Conservation (phyloP, 129 eudicot genomes). For the Scalesia atractyloides region DNA sequence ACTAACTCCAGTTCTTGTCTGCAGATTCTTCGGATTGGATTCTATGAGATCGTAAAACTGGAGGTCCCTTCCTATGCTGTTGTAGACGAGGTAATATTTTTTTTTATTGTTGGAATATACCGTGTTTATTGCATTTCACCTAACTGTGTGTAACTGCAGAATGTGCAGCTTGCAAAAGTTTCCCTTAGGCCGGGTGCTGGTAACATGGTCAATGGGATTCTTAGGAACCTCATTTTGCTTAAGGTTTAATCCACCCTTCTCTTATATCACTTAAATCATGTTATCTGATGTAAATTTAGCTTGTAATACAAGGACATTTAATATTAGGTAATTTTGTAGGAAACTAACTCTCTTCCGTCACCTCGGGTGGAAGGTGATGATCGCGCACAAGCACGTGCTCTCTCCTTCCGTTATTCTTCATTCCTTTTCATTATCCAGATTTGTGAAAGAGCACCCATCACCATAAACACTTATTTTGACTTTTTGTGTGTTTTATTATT, state of each 20-base stretch:
- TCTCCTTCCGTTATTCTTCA: slow-evolving; percentile 79
- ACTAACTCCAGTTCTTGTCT: slow-evolving; percentile 19
- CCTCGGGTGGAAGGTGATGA: slow-evolving; percentile 83
- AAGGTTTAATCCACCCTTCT: slow-evolving; percentile 62
- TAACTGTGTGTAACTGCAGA: slow-evolving; percentile 50
- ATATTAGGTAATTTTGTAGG: slow-evolving; percentile 46
- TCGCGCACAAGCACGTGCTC: slow-evolving; percentile 90
- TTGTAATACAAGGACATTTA: background rate
- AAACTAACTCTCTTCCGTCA: slow-evolving; percentile 66
- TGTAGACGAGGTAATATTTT: slow-evolving; percentile 83
- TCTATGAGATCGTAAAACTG: slow-evolving; percentile 81
- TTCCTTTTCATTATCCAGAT: slow-evolving; percentile 98
- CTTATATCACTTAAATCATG: too few species aligned
- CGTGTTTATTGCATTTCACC: too few species aligned
- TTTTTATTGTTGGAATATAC: too few species aligned
- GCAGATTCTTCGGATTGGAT: slow-evolving; percentile 91
- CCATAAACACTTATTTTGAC: background rate
- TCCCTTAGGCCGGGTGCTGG: slow-evolving; percentile 98
- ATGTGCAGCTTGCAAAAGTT: slow-evolving; percentile 88
- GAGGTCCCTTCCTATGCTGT: slow-evolving; percentile 93
- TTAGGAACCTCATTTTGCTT: slow-evolving; percentile 78
- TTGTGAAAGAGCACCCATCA: slow-evolving; percentile 57
- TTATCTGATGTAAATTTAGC: slow-evolving; percentile 1
- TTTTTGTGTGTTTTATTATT: too few species aligned
- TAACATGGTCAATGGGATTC: slow-evolving; percentile 92